phyloP scores from a whole-genome alignment of 1,284 basidiomycete species.

The Lentinula novae-zelandiae region DNA sequence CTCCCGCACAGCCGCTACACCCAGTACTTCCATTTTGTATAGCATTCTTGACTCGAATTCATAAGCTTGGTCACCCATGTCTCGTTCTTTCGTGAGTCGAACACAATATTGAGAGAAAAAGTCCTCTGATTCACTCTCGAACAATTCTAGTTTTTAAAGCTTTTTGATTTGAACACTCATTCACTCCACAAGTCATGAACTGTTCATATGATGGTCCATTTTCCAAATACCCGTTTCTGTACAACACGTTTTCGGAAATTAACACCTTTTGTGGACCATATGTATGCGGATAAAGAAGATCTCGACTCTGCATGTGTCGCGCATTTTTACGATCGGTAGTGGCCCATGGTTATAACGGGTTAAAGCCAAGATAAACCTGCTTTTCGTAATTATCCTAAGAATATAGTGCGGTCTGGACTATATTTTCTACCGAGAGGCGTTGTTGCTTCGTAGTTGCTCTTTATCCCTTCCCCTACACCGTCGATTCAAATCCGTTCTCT shows the following conservation, averaged over 20 bases:
- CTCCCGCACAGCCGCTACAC: constrained; percentile 1
- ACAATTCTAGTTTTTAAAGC: not conserved
- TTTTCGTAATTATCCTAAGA: not conserved
- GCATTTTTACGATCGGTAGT: constrained; percentile 3
- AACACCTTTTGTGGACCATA: not conserved
- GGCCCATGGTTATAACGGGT: not conserved
- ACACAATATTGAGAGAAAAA: no score
- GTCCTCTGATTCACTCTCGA: not conserved
- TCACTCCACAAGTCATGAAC: not conserved
- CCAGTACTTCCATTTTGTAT: no score
- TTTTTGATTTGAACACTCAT: no score
- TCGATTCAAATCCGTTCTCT: not conserved
- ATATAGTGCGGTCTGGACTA: not conserved
- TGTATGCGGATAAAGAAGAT: not conserved
- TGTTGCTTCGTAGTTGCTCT: not conserved
- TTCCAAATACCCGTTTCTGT: not conserved
- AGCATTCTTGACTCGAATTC: no score
- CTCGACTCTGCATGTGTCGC: not conserved
- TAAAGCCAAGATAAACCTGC: not conserved
- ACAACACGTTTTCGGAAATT: constrained; percentile 1
- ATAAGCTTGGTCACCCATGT: not conserved
- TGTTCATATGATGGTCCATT: not conserved
- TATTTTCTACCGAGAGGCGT: not conserved
- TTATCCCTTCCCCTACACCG: not conserved
- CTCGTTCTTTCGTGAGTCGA: not conserved